Base-by-base conservation (phyloP, 805 yeast genomes). In the Wickerhamomyces bisporus region DNA sequence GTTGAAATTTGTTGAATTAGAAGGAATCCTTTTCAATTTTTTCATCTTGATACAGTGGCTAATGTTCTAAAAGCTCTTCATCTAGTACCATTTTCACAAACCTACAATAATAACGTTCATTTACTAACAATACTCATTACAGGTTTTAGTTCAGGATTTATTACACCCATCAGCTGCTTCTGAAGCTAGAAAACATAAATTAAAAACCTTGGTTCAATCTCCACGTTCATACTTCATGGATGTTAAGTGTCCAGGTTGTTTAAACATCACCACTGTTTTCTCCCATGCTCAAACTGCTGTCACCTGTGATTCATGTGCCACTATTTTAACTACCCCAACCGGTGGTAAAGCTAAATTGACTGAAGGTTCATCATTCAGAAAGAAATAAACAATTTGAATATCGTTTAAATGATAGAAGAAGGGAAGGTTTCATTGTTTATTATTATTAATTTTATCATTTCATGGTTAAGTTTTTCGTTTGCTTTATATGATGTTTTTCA, bases 201-300 rank as follows among this genome's bases (percentile, higher is more conserved):
- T 89, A 67, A 93, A 91, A 88, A 81, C 85, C 64, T 84, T 93
- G 66, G 99, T 93, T 58, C 96, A 91, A 71, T 69, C 85, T 51
- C 99, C 99, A 73, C 86, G 98, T 83, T 89, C 98, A 47, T 93
- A 77, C 82, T 93, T 93, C 85, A 89, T 93, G 96, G 99, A 93
- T 68, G 98, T 93, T 61, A 93, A 91, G 75, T 93, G 98, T 75
- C 98, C 95, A 73, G 98, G 98, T 63, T 93, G 99, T 79, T 79
- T 91, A 70, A 85, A 82, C 82, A 93, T 93, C 78, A 88, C 98
- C 73, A 91, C 97, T 59, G 98, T 93, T 57, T 93, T 93, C 85
- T 91, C 98, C 53, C 98, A 93, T 74, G 98, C 99, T 58, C 98
- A 93, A 80, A 93, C 98, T 62, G 98, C 97, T 63, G 98, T 93